Base-by-base conservation (phyloP, 345 rosid species). In the Nasturtium officinale region DNA sequence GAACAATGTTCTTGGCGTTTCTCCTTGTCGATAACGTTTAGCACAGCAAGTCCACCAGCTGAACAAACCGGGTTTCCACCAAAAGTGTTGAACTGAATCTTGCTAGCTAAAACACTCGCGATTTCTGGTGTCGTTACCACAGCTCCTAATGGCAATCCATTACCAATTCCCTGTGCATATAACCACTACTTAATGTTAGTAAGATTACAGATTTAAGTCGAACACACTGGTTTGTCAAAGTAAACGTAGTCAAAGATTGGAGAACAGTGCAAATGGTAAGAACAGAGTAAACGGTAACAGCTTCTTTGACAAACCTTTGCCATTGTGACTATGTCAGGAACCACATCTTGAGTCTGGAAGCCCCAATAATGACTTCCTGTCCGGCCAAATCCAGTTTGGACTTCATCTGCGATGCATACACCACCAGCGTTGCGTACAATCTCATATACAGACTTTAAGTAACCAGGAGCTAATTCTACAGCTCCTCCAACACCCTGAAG, bases 51-150 rank as follows among this genome's bases (percentile, higher is more conserved):
- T 73, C 98, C 99, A 76, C 92, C 94, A 53, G 90, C 98, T 82
- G 97, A 91, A 74, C 99, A 95, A 18, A 95, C 96, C 3, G 98
- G 99, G 78, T 92, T 91, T 17, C 99, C 98, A n/a, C 99, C 98
- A 72, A 85, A 95, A 42, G 97, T 92, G 78, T 95, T 89, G 66
- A 92, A 95, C 77, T 83, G 94, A 73, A 95, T 85, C 76, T 95
- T 92, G 64, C 85, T 84, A 53, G 91, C 82, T 93, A 95, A 75
- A n/a, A 85, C 94, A 65, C 71, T 90, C 0, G 99, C 99, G 56
- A 95, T 95, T 79, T 88, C 97, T n/a, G 92, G 92, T 26, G 99
- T 95, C 38, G 97, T 95, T 62, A 92, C 97, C 40, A 92, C 98
- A 9, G 98, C 98, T 66, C 96, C 98, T 65, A 95, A 78, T 30